Evolutionary conservation across 108 stramenopile genomes (phyloP), one percentile per base, ranked within the genome.

Genomic region (Discostella pseudostelligera): DNA sequence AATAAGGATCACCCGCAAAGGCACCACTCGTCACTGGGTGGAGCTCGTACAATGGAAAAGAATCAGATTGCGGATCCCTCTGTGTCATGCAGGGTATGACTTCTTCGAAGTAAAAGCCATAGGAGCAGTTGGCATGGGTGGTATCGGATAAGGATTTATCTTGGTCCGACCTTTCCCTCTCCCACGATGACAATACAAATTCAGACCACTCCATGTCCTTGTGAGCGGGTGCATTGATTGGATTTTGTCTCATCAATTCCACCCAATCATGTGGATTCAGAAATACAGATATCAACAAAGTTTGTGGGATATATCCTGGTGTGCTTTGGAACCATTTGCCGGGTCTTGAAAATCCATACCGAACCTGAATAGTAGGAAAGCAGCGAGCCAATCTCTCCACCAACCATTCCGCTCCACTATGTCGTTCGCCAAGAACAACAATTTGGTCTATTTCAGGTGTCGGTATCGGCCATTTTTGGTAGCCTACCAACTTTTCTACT

Each of bases 241-340:
- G 84, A 64, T 65, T 68, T n/a, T 26, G 47, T 12, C 84, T 35
- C 84, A 85, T 85, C 24, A 61, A 49, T 44, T 85, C 78, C 39
- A 83, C 61, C 84, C 84, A 85, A 46, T 81, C 78, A 48, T 76
- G 83, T 11, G 70, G 55, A 55, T 83, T 72, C 25, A 79, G 47
- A 22, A 74, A 72, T 6, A 83, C 17, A 39, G 82, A 63, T 19
- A 85, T 58, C 4, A 85, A 73, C 20, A 81, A 48, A 0, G 71
- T 71, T 0, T 39, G 46, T 12, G 44, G 59, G 12, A 37, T 5
- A 0, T 39, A 47, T 39, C 46, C 40, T 32, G 78, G 68, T 32
- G 74, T 72, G 21, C 62, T 47, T 54, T 85, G 84, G 57, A 85
- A 85, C 45, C 63, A 81, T 25, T 72, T 78, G 0, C 78, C 80